Base-by-base conservation (phyloP, 768 basidiomycete species). In the Cubamyces lactineus region DNA sequence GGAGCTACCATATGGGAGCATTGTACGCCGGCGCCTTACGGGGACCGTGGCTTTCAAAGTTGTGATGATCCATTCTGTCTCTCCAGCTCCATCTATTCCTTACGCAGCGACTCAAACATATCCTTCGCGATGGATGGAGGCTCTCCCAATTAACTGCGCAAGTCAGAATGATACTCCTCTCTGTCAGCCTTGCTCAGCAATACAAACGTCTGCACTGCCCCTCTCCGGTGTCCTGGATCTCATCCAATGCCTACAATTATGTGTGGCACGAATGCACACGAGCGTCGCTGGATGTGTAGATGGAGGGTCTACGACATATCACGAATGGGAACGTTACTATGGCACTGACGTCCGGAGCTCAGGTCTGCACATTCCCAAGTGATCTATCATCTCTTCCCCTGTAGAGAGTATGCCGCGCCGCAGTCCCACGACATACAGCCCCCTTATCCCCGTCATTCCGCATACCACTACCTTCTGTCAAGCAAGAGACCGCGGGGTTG, bases 341-440 rank as follows among this genome's bases (percentile, higher is more conserved):
- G 61, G 47, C 57, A 56, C 42, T 39, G 54, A 52, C 42, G 16
- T 42, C 12, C 42, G 21, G 16, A 38, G 41, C 52, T 16, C 26
- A 28, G 19, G 52, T 24, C 40, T 41, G 53, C 53, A 51, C 53
- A 28, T 23, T 28, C 23, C 40, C 21, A 34, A 61, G 38, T 51
- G 55, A 52, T 52, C 41, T 47, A 57, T 57, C 55, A 57, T 52
- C 51, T 30, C 38, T 16, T n/a, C 43, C 38, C 38, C 16, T 41
- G 2, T 8, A 59, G 24, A 38, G 21, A 34, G n/a, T 39, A 39
- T 34, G 21, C 30, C 61, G 49, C 26, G 30, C 47, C 57, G 57
- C 30, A 11, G 16, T 59, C 57, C 39, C 57, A 59, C 57, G 57
- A 59, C 41, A 51, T 59, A 59, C 49, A 51, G 57, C 57, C 57